Evolutionary conservation across 768 basidiomycete species (phyloP).

Genomic region (Paxillus ammoniavirescens): DNA sequence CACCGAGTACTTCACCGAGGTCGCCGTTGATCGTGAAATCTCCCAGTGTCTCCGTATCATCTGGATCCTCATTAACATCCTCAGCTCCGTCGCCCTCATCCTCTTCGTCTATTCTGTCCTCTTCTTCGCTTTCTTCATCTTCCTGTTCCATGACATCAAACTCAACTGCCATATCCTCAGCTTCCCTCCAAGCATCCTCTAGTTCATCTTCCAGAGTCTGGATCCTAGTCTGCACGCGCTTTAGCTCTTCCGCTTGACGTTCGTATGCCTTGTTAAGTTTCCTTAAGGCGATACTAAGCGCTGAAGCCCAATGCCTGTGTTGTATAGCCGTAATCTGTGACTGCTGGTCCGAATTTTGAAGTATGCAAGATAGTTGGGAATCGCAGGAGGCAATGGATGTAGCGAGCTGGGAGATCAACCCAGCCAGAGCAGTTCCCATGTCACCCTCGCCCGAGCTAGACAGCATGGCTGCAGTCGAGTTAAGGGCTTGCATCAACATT

Average conservation of each 20-base stretch:
- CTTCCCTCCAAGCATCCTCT: constrained; percentile 79
- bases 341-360: constrained; percentile 60
- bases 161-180: constrained; percentile 68
- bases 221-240: constrained; percentile 45
- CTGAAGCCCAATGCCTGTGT: constrained; percentile 72
- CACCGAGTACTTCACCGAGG: constrained; percentile 33
- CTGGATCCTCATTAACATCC: constrained; percentile 12
- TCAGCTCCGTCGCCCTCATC: constrained; percentile 10
- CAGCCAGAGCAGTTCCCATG: constrained; percentile 36
- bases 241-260: constrained; percentile 58
- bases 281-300: constrained; percentile 71
- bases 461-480: constrained; percentile 44
- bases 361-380: constrained; percentile 52
- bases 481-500: constrained; percentile 70
- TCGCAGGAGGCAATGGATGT: constrained; percentile 61
- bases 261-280: constrained; percentile 79
- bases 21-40: constrained; percentile 24
- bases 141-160: constrained; percentile 59
- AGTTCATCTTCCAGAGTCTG: constrained; percentile 64
- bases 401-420: constrained; percentile 56
- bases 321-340: constrained; percentile 58
- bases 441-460: constrained; percentile 30
- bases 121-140: constrained; percentile 21
- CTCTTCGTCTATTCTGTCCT: constrained; percentile 21
- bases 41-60: constrained; percentile 26